Evolutionary conservation across 108 stramenopile species (phyloP), one percentile per base, ranked within the genome.

Genomic region (Nitzschia inconspicua): DNA sequence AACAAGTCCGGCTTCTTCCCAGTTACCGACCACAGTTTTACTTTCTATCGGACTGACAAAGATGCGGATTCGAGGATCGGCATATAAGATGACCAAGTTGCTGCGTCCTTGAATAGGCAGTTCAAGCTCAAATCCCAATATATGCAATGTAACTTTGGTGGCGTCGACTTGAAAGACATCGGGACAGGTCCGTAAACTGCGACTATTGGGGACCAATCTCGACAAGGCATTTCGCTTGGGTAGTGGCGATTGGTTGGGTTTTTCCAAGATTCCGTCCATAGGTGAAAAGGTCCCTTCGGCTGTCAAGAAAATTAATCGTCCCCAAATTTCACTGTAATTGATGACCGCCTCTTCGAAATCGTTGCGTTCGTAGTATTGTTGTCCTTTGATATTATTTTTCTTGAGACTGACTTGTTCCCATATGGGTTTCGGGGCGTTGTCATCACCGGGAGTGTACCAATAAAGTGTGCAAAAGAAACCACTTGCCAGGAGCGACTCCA

Each of bases 321-420:
- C 61, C 47, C 20, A 63, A n/a, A 63, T 40, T 40, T 63, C 48
- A 32, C 47, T 48, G 26, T 63, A 63, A 32, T 63, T 63, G 0
- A 63, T 41, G 25, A 50, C 61, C 46, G 49, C 35, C 28, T 37
- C 37, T 51, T 39, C 24, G 22, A 48, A 61, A 24, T 37, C 26
- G 18, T 35, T 47, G 7, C 22, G 32, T 22, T 51, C 7, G 37
- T 40, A 63, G 26, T 50, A 63, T 40, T 63, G 61, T 14, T 63
- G 61, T 14, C 61, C 61, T 39, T 63, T 63, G 0, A 63, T 44
- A 27, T 63, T 63, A 10, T 32, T 29, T 5, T 36, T 18, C 2
- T 25, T 16, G n/a, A 63, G 6, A 26, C 48, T 51, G 23, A 47
- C 41, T 28, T 63, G 20, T 27, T 49, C 61, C 61, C 61, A 63